A percentile compares a stretch with the other conserved stretches of the same genome.
These are phyloP conservation scores for Alternaria ethzedia DNA, from an alignment of 2,329 filamentous ascomycete genomes.

Conservation along the genomic window DNA sequence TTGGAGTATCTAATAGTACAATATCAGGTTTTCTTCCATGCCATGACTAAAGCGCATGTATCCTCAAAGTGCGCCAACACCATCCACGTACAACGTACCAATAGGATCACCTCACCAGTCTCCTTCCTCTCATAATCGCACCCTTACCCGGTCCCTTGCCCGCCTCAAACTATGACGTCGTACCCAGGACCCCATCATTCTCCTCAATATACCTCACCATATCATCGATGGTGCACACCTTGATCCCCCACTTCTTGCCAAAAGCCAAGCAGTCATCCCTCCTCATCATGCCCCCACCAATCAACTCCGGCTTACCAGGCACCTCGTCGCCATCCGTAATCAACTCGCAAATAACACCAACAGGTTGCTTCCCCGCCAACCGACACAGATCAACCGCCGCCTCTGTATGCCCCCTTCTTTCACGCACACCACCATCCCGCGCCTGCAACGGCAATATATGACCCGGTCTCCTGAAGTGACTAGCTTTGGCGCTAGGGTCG, in stretches of 20 bases:
- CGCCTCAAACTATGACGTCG: conserved; percentile 11
- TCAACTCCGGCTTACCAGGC: conserved; percentile 68
- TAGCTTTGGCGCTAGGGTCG: conserved; percentile 60
- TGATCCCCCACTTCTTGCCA: conserved; percentile 85
- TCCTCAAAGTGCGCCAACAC: not conserved
- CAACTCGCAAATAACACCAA: conserved; percentile 87
- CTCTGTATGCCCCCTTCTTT: conserved; percentile 87
- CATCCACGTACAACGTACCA: not conserved
- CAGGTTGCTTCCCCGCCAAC: conserved; percentile 74
- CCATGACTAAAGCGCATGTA: not conserved
- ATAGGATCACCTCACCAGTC: not conserved
- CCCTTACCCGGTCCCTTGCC: not conserved
- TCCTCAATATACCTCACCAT: conserved; percentile 80
- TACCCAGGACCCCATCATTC: conserved; percentile 62
- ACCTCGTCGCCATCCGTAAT: conserved; percentile 84
- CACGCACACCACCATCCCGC: conserved; percentile 77
- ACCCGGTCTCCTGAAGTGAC: conserved; percentile 79
- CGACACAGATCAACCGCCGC: conserved; percentile 90
- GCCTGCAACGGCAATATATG: conserved; percentile 89
- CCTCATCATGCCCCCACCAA: conserved; percentile 85
- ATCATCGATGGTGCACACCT: conserved; percentile 94
- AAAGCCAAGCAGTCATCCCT: conserved; percentile 88
- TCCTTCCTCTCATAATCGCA: not conserved
- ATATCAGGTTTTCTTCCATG: not conserved
- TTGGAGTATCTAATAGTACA: not conserved